These are phyloP conservation scores for Cubamyces lactineus DNA, from an alignment of 768 basidiomycete species.

Conservation along the genomic window DNA sequence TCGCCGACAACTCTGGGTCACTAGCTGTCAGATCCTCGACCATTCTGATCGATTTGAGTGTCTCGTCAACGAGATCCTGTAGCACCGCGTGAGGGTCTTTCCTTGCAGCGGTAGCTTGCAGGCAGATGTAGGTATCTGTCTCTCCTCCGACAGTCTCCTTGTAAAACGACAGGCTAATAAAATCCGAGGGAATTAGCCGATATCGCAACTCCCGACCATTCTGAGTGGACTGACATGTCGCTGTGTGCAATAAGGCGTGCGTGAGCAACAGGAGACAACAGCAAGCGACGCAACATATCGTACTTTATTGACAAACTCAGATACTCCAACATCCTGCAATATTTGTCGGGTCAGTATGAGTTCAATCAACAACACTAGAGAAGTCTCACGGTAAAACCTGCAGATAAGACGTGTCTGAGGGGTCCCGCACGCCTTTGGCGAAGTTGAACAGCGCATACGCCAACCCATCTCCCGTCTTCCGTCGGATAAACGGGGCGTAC, in stretches of 20 bases:
- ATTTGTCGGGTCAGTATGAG: background rate
- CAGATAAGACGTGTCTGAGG: slow-evolving; percentile 34
- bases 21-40: background rate
- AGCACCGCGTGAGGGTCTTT: slow-evolving; percentile 6
- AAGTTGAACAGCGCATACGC: slow-evolving; percentile 39
- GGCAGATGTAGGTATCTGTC: slow-evolving; percentile 19
- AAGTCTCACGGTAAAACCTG: slow-evolving; percentile 40
- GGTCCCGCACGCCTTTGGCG: slow-evolving; percentile 33
- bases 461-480: slow-evolving; percentile 39
- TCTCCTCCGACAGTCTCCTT: slow-evolving; percentile 22
- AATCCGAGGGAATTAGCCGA: background rate
- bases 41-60: background rate
- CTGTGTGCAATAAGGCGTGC: background rate
- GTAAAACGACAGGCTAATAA: slow-evolving; percentile 20
- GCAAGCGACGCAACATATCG: background rate
- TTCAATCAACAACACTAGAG: background rate
- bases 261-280: too few species aligned
- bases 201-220: too few species aligned
- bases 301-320: slow-evolving; percentile 1
- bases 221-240: slow-evolving; percentile 13
- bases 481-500: slow-evolving; percentile 33
- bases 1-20: background rate
- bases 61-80: slow-evolving; percentile 13
- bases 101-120: slow-evolving; percentile 6
- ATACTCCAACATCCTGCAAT: background rate